Evolutionary conservation across 495 filamentous ascomycete genomes (phyloP), one percentile per base, ranked within the genome.

Genomic region (Haplographium delicatum): DNA sequence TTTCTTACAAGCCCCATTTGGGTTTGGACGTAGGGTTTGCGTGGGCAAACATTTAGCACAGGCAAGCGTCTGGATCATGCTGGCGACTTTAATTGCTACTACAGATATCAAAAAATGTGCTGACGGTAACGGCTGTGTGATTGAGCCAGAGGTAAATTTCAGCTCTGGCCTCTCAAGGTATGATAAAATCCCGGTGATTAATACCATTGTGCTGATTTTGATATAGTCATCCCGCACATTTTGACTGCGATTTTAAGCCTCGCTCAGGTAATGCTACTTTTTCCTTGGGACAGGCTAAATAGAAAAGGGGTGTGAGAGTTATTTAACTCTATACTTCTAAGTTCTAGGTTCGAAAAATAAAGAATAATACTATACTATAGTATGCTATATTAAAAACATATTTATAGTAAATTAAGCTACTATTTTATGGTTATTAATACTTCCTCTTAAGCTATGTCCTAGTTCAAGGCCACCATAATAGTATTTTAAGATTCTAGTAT

Each of bases 1-100:
- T 4, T 52, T 76, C 11, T 71, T 70, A 0, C 62, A 72, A 15
- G 74, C 72, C 0, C 72, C 70, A 1, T 80, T 78, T 60, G 76
- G 76, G 1, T 80, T 80, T 61, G 76, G 76, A 1, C 35, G 67
- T 69, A 38, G 51, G 24, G 26, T 59, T 1, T 59, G 56, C 49
- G 11, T 43, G 13, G 50, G 56, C 10, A n/a, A 27, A 19, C 41
- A 59, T 43, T 13, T 59, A 1, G 56, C 51, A 22, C 25, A 44
- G 15, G 56, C 56, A 13, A 40, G 47, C 16, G 50, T 58, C 5
- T 54, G 38, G 30, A 54, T 50, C 16, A n/a, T 42, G 6, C n/a
- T 58, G 41, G 45, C 46, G 3, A 47, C 31, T 15, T 10, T 58
- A 33, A 13, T 58, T 19, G 44, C 45, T 1, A 54, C 56, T 1